These are phyloP conservation scores for Cucurbita pepo DNA, from an alignment of 306 rosid species.

Conservation along the genomic window DNA sequence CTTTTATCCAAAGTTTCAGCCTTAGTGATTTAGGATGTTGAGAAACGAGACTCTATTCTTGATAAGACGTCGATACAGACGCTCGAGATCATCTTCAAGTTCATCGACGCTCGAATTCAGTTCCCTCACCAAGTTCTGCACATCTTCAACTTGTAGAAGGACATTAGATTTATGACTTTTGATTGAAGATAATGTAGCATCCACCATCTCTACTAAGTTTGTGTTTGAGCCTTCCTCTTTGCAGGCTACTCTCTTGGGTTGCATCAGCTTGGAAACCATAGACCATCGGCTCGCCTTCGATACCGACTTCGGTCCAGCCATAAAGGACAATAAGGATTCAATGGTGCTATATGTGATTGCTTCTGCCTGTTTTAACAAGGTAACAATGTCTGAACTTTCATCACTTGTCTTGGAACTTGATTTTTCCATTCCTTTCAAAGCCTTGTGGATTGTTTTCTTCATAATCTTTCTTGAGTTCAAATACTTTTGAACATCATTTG, in stretches of 20 bases:
- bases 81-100: conserved; percentile 7
- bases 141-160: background rate
- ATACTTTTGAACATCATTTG: background rate
- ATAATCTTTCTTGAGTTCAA: conserved; percentile 6
- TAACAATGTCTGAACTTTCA: background rate
- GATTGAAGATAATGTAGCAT: background rate
- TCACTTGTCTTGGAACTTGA: background rate
- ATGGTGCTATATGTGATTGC: background rate
- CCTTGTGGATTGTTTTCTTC: conserved; percentile 10
- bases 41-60: conserved; percentile 17
- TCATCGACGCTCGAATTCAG: conserved; percentile 3
- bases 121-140: background rate
- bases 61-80: conserved; percentile 12
- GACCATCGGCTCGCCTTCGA: conserved; percentile 7
- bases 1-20: background rate
- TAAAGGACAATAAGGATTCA: conserved; percentile 5
- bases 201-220: conserved; percentile 12
- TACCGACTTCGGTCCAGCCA: conserved; percentile 1
- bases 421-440: conserved; percentile 9
- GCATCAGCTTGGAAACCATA: conserved; percentile 9
- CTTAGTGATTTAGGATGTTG: conserved; percentile 14
- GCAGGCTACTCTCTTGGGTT: conserved; percentile 9
- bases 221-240: background rate
- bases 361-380: conserved; percentile 3
- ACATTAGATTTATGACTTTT: background rate